A percentile compares a stretch with the other conserved stretches of the same genome.
phyloP scores from a whole-genome alignment of 176 grass and related monocot genomes.

The Aegilops umbellulata region DNA sequence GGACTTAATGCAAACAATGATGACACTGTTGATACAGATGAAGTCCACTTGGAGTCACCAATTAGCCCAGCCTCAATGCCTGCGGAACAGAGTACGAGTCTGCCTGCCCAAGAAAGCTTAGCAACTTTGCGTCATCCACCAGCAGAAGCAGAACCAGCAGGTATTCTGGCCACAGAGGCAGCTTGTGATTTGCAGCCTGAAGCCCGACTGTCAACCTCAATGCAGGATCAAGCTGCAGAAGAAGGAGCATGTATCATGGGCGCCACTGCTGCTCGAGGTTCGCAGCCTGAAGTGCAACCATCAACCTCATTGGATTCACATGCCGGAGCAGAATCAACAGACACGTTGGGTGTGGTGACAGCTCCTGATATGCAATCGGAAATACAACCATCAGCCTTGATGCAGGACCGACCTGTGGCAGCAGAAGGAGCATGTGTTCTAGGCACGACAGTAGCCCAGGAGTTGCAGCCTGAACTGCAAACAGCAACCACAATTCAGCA shows the following conservation, averaged over 20 bases:
- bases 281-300: slow-evolving; percentile 12
- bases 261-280: neutral
- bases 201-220: slow-evolving; percentile 21
- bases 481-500: slow-evolving; percentile 12
- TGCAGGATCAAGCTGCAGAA: slow-evolving; percentile 29
- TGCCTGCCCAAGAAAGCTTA: neutral
- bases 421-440: slow-evolving; percentile 1
- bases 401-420: too few species aligned
- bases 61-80: neutral
- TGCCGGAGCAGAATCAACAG: neutral
- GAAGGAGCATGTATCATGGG: slow-evolving; percentile 4
- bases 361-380: slow-evolving; percentile 4
- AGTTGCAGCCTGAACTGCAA: slow-evolving; percentile 24
- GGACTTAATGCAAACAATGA: neutral
- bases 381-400: too few species aligned
- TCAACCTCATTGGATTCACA: slow-evolving; percentile 20
- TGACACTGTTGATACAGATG: neutral
- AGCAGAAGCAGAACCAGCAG: slow-evolving; percentile 28
- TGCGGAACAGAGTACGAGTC: slow-evolving; percentile 2
- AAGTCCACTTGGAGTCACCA: too few species aligned
- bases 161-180: slow-evolving; percentile 5
- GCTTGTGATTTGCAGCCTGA: slow-evolving; percentile 12
- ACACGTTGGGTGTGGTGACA: neutral
- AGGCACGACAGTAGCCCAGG: slow-evolving; percentile 5
- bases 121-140: neutral